These are phyloP conservation scores for Fusarium denticulatum DNA, from an alignment of 2,329 filamentous ascomycete genomes.

Conservation along the genomic window DNA sequence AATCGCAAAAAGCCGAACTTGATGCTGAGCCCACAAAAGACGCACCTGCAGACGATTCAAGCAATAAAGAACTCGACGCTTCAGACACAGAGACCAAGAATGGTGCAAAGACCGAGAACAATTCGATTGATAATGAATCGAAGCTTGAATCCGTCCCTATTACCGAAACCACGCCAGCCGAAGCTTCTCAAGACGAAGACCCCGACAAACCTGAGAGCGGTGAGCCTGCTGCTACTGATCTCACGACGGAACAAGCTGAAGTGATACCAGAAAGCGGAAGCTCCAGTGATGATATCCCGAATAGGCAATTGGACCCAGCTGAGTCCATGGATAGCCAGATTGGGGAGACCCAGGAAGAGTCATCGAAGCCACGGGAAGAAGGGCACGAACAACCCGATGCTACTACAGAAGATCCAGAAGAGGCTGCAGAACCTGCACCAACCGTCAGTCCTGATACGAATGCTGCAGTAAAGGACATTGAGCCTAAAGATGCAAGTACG, in stretches of 20 bases:
- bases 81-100: not conserved
- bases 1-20: not conserved
- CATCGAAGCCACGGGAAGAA: constrained; percentile 1
- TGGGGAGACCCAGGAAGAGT: constrained; percentile 1
- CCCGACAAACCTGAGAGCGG: constrained; percentile 1
- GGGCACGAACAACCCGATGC: constrained; percentile 1
- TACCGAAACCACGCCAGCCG: not conserved
- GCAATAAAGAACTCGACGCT: not conserved
- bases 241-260: not conserved
- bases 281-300: not conserved
- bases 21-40: not conserved
- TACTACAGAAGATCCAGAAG: constrained; percentile 3
- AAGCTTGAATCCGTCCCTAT: not conserved
- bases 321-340: not conserved
- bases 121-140: not conserved
- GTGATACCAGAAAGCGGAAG: not conserved
- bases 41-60: not conserved
- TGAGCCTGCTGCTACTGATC: not conserved
- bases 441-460: constrained; percentile 2
- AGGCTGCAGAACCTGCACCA: not conserved
- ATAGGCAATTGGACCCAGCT: not conserved
- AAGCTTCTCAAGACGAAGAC: not conserved
- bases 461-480: not conserved
- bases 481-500: not conserved
- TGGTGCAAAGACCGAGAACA: not conserved